Base-by-base conservation (phyloP, 768 basidiomycete genomes). In the Kwoniella dendrophila region DNA sequence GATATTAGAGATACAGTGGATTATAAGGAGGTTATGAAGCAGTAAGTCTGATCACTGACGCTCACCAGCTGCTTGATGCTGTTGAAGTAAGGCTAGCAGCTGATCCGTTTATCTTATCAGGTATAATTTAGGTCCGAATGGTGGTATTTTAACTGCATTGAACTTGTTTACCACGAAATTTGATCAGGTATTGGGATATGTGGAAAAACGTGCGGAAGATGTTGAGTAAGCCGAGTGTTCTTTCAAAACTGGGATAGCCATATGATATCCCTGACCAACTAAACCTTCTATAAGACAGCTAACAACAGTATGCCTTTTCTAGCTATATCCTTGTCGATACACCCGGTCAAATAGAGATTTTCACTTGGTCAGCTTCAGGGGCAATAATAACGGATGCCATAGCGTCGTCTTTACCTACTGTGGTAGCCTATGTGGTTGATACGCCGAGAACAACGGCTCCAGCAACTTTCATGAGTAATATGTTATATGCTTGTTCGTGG, bases 101-200 rank as follows among this genome's bases (percentile, higher is more conserved):
- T 43, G 41, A 5, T 14, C 24, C 26, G 33, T 11, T 10, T 1
- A 0, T 11, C 18, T 18, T 20, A 49, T 12, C 43, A 96, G 93
- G 82, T 99, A 99, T 81, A 97, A 97, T 79, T 83, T 99, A 59
- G 96, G 96, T 3, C 96, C 96, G 0, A 99, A 98, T 78, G 96
- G 96, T 29, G 96, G 93, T 26, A 99, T 99, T 69, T 79, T 99
- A 78, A 99, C 96, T 24, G 90, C 95, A 1, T 84, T 99, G 74
- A 99, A 99, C 78, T 79, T 99, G 62, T 99, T 99, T 79, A 96
- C 96, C 36, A 99, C 96, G 11, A 99, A 98, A 79, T 94, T 99
- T 69, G 96, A 99, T 76, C 95, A 99, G 79, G 96, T 99, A 10
- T 81, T 99, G 43, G 84, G 85, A 16, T 82, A 94, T 63, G 87